Evolutionary conservation across 768 basidiomycete species (phyloP), one percentile per base, ranked within the genome.

Genomic region (Hortiboletus campestris): DNA sequence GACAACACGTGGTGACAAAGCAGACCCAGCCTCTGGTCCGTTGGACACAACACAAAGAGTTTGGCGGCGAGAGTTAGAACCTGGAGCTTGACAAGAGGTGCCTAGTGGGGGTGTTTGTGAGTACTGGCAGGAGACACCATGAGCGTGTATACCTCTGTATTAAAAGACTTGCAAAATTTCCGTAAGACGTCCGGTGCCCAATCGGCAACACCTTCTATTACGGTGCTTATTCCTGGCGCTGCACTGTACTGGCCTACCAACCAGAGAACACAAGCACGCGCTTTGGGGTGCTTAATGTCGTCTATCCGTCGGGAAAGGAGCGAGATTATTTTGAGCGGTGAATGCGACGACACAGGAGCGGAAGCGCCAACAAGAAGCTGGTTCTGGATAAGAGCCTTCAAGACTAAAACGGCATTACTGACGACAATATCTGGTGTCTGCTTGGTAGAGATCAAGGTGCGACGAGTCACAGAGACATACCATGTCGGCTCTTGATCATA

Each of bases 121-220:
- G 31, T 29, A 35, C 29, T 46, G 48, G 46, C 22, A 40, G n/a
- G 17, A 40, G 45, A 38, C 6, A 14, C n/a, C 14, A 46, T 1
- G 34, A 16, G 12, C 8, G 11, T 13, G 60, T 74, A 36, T 62
- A 89, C 92, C 80, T 97, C 94, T 41, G 78, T 63, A 3, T 62
- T 69, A 66, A 97, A 96, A 0, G 80, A 77, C 68, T 88, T 92
- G 3, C 84, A 85, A 6, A 83, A 74, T 62, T 87, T 88, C n/a
- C 96, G 77, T 12, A 98, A 72, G 6, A 96, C 83, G 67, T 99
- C 97, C 1, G 96, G 92, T 0, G 86, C 91, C 91, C 91, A 95
- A 31, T 80, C 78, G 6, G 77, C 84, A 9, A 94, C 72, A 16
- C 85, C 85, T 48, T 83, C 80, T 2, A 82, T 76, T 1, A 75